Evolutionary conservation across 768 basidiomycete genomes (phyloP).

Genomic region (Sporobolomyces roseus): DNA sequence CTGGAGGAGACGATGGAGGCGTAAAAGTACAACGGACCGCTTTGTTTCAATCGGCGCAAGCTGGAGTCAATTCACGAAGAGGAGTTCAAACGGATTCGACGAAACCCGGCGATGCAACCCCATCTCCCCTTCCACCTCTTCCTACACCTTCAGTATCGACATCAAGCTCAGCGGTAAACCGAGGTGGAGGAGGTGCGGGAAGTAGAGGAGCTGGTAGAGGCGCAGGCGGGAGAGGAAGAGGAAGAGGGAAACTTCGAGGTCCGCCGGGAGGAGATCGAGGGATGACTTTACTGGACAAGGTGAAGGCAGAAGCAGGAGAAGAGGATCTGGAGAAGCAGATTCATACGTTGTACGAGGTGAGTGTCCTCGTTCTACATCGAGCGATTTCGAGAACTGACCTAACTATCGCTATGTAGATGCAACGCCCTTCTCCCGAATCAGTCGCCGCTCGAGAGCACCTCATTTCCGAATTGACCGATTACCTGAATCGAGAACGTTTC

Average conservation of each 20-base stretch:
- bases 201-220: not conserved
- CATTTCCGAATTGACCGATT: slow-evolving; percentile 24
- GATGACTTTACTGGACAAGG: not conserved
- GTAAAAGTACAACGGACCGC: not conserved
- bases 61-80: not conserved
- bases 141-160: not conserved
- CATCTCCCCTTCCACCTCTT: too few relatives aligned
- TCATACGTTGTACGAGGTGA: slow-evolving; percentile 29
- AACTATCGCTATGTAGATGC: slow-evolving; percentile 10
- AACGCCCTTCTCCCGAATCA: slow-evolving; percentile 26
- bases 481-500: slow-evolving; percentile 34
- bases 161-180: not conserved
- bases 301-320: slow-evolving; percentile 15
- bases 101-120: not conserved
- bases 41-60: slow-evolving; percentile 3
- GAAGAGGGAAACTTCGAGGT: not conserved
- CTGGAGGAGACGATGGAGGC: not conserved
- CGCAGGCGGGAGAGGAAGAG: slow-evolving; percentile 1
- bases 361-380: not conserved
- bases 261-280: not conserved
- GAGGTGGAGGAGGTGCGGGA: not conserved
- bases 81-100: slow-evolving; percentile 1
- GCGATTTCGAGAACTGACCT: not conserved
- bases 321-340: slow-evolving; percentile 21
- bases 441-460: slow-evolving; percentile 34